Percentiles rank a stretch among this genome's conserved stretches.
Conservation (phyloP, 1,139 yeast genomes). For the Geotrichum citri-aurantii region DNA sequence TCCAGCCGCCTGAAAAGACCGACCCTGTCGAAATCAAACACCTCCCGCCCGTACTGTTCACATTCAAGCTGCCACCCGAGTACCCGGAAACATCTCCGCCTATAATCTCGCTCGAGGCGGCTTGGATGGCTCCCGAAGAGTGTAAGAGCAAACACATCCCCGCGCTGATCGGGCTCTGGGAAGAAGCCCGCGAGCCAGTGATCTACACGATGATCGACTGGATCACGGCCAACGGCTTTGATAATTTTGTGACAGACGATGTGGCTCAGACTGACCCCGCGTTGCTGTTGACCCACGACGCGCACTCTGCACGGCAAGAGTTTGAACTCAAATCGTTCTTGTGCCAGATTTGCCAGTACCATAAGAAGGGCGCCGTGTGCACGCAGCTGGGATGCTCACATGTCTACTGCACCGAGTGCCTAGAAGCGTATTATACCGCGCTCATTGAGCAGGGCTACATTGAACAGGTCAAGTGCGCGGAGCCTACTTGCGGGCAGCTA, state of each 20-base stretch:
- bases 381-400: constrained; percentile 48
- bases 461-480: constrained; percentile 55
- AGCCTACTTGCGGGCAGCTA: constrained; percentile 33
- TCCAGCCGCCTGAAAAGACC: constrained; percentile 12
- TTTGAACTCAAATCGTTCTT: constrained; percentile 42
- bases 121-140: constrained; percentile 26
- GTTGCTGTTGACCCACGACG: constrained; percentile 26
- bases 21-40: constrained; percentile 18
- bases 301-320: constrained; percentile 28
- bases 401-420: constrained; percentile 49
- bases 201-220: constrained; percentile 40
- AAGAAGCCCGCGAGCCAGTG: constrained; percentile 40
- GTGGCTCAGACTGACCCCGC: constrained; percentile 33
- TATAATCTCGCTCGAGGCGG: constrained; percentile 23
- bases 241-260: constrained; percentile 32
- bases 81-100: constrained; percentile 27
- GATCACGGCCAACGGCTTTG: not conserved
- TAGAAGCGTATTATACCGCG: constrained; percentile 43
- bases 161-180: constrained; percentile 32
- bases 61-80: constrained; percentile 22
- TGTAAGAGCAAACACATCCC: constrained; percentile 31
- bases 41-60: constrained; percentile 25
- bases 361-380: constrained; percentile 45
- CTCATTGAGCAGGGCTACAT: constrained; percentile 49
- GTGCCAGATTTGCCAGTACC: constrained; percentile 58